A percentile compares a stretch with the other conserved stretches of the same genome.
Evolutionary conservation across 2,329 filamentous ascomycete genomes (phyloP).

Genomic region (Talaromyces sp.): DNA sequence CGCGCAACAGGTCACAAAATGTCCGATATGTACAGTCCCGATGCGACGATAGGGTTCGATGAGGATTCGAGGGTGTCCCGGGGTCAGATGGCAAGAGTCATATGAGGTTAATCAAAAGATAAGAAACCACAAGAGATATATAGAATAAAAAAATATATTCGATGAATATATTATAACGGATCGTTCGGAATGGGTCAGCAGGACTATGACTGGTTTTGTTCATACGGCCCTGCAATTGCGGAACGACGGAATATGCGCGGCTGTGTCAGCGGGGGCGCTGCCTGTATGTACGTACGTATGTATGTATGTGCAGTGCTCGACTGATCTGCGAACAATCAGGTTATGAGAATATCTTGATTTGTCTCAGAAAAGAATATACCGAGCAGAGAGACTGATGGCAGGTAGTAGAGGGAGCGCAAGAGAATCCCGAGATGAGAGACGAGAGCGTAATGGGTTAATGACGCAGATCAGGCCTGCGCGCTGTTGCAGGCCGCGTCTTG

Average conservation of each 20-base stretch:
- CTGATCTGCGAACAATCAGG: neutral
- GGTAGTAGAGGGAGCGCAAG: neutral
- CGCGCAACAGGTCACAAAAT: conserved; percentile 3
- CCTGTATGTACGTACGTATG: neutral
- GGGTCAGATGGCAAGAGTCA: conserved; percentile 1
- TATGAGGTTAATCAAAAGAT: neutral
- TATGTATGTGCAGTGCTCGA: neutral
- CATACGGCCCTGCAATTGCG: neutral
- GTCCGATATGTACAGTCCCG: neutral
- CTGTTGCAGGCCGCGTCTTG: neutral
- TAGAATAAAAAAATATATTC: neutral
- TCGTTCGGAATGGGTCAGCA: conserved; percentile 8
- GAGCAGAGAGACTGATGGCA: neutral
- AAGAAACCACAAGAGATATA: neutral
- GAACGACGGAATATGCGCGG: neutral
- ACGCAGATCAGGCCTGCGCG: neutral
- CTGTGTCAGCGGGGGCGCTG: neutral
- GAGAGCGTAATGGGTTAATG: neutral
- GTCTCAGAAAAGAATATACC: neutral
- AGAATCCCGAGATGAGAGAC: neutral
- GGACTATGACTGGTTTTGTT: conserved; percentile 1
- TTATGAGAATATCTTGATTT: neutral
- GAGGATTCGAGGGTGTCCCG: neutral
- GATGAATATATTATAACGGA: conserved; percentile 4
- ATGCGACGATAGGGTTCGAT: neutral